These are phyloP conservation scores for Tephrocybe sp. DNA, from an alignment of 768 basidiomycete genomes.

Conservation along the genomic window DNA sequence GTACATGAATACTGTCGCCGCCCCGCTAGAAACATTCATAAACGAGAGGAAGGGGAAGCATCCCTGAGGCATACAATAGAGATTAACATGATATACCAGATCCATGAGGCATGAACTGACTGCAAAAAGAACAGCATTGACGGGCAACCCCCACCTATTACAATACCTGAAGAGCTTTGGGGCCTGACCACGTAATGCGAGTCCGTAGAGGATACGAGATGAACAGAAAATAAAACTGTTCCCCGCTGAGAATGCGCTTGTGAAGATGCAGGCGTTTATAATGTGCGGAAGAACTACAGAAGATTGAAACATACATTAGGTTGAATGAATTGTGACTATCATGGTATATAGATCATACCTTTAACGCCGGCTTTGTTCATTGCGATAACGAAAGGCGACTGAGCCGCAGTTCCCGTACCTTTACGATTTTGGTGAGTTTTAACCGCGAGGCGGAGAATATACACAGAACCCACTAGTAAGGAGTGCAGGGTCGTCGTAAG, in stretches of 20 bases:
- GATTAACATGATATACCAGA: background rate
- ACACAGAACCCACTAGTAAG: slow-evolving; percentile 28
- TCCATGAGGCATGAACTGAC: slow-evolving; percentile 23
- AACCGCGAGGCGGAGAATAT: background rate
- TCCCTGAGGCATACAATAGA: slow-evolving; percentile 14
- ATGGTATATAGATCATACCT: slow-evolving; percentile 26
- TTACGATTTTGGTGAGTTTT: background rate
- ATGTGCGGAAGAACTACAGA: slow-evolving; percentile 54
- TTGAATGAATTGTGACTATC: background rate
- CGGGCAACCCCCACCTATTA: slow-evolving; percentile 47
- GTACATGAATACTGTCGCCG: slow-evolving; percentile 57
- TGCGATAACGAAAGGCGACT: slow-evolving; percentile 86
- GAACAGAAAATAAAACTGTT: slow-evolving; percentile 62
- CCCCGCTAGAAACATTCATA: slow-evolving; percentile 60
- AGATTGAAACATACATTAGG: background rate
- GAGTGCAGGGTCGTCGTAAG: slow-evolving; percentile 57
- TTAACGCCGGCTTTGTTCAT: slow-evolving; percentile 70
- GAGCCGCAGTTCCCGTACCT: slow-evolving; percentile 60
- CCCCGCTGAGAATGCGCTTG: slow-evolving; percentile 70
- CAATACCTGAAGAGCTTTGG: slow-evolving; percentile 40
- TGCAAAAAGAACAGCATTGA: slow-evolving; percentile 32
- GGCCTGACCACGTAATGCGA: slow-evolving; percentile 52
- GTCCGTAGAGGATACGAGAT: slow-evolving; percentile 51
- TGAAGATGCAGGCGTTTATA: slow-evolving; percentile 71
- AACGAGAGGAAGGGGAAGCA: slow-evolving; percentile 52